Base-by-base conservation (phyloP, 768 basidiomycete genomes). In the Boletus rubescentipes region DNA sequence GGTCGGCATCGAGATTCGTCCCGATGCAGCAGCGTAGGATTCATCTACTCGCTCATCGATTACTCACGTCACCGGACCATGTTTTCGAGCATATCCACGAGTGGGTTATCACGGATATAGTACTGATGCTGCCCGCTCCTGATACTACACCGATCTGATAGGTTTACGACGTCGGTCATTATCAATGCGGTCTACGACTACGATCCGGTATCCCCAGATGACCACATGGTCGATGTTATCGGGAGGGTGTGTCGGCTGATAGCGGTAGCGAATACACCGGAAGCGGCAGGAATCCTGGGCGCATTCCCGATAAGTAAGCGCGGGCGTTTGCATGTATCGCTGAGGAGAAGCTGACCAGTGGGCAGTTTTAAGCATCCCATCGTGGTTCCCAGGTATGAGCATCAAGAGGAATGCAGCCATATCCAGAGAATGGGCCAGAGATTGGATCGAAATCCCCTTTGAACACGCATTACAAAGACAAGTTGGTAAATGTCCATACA, bases 81-180 rank as follows among this genome's bases (percentile, higher is more conserved):
- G 36, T 50, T 30, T 57, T 52, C 14, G 38, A 58, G 11, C 54
- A 56, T 40, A 38, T 63, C 11, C 45, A 50, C 12, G 46, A 55
- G 61, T 62, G 31, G 15, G 55, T 53, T 23, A 36, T 12, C 6
- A 26, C 58, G 55, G 62, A 64, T 71, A 14, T 29, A 20, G 9
- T 26, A 39, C 9, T 10, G 18, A 18, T 23, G 40, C 26, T 31
- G 7, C 26, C 37, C 15, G 16, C 9, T 39, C 12, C 21, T 51
- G 34, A 51, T 9, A 9, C 21, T 2, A 11, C 35, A n/a, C 39
- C 11, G 7, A 44, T 43, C 18, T 34, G 29, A 42, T 44, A 65
- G 57, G 38, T 56, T 53, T 23, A 40, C 50, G 14, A 20, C 63
- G 61, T 56, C 73, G 59, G 70, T 75, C 47, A 63, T 68, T 11